phyloP scores from a whole-genome alignment of 805 yeast species.

The Nematodospora valgi region DNA sequence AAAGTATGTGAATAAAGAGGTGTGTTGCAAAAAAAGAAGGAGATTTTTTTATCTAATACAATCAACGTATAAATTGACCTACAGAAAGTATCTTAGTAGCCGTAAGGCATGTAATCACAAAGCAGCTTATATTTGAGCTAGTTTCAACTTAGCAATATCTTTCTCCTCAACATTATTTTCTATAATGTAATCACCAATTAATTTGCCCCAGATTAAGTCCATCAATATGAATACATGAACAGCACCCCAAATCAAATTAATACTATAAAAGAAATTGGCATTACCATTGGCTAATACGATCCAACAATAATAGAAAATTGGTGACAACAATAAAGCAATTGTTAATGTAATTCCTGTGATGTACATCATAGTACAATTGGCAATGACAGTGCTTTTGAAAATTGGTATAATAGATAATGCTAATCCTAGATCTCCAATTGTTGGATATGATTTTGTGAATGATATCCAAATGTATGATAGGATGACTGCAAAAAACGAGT shows the following conservation, averaged over 20 bases:
- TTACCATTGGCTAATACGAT: conserved; percentile 91
- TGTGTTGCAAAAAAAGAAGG: too few species aligned
- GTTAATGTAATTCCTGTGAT: conserved; percentile 45
- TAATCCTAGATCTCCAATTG: conserved; percentile 67
- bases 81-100: too few species aligned
- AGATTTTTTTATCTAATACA: too few species aligned
- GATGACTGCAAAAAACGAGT: conserved; percentile 56
- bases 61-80: too few species aligned
- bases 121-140: conserved; percentile 19
- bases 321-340: conserved; percentile 62
- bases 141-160: conserved; percentile 11
- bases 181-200: conserved; percentile 58
- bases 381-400: conserved; percentile 45
- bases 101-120: too few species aligned
- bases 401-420: conserved; percentile 36
- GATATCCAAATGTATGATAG: conserved; percentile 44
- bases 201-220: conserved; percentile 80
- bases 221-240: conserved; percentile 65
- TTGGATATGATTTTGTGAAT: conserved; percentile 82
- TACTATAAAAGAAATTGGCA: conserved; percentile 93
- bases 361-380: conserved; percentile 46
- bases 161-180: conserved; percentile 30
- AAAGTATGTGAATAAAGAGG: too few species aligned
- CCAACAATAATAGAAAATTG: conserved; percentile 93
- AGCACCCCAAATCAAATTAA: conserved; percentile 74